Evolutionary conservation across 371 early-diverging fungal species (phyloP), one percentile per base, ranked within the genome.

Genomic region (Apophysomyces sp.): DNA sequence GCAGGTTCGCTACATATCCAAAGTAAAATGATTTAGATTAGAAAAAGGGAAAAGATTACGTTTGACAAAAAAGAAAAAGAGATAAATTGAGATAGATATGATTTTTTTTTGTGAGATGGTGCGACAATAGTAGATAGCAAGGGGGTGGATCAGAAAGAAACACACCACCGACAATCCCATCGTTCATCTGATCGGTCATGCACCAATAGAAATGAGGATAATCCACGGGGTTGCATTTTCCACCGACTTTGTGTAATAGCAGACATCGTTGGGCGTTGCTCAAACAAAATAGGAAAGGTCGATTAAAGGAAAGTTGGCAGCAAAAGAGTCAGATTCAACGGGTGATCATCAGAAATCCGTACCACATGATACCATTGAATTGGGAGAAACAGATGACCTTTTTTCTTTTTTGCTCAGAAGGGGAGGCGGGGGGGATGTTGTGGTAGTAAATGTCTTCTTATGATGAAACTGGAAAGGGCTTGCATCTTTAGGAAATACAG

Each of bases 391-490:
- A 44, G 16, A 44, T 44, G 49, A 44, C 49, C 21, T 44, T 44
- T 44, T 34, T 34, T 34, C 13, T 34, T 13, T 34, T 34, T 34
- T 34, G 34, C 13, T 34, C 0, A 34, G 34, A 34, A 16, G 9
- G 21, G n/a, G n/a, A n/a, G n/a, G n/a, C n/a, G n/a, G n/a, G n/a
- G n/a, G n/a, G n/a, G n/a, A n/a, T n/a, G n/a, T n/a, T n/a, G n/a
- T n/a, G n/a, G n/a, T n/a, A 44, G 18, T 18, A 44, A 44, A 44
- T 21, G 49, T n/a, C 49, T 44, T 44, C 44, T 18, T 44, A 44
- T 44, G 49, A 44, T 44, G 49, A 44, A 44, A 44, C 49, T 44
- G 49, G 49, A 18, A 44, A 44, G 49, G 49, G 21, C 49, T n/a
- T 21, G 49, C 49, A 44, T 18, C 34, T 34, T 34, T 18, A 44